Evolutionary conservation across 768 basidiomycete genomes (phyloP).

Genomic region (Fistulinella prunicolor): DNA sequence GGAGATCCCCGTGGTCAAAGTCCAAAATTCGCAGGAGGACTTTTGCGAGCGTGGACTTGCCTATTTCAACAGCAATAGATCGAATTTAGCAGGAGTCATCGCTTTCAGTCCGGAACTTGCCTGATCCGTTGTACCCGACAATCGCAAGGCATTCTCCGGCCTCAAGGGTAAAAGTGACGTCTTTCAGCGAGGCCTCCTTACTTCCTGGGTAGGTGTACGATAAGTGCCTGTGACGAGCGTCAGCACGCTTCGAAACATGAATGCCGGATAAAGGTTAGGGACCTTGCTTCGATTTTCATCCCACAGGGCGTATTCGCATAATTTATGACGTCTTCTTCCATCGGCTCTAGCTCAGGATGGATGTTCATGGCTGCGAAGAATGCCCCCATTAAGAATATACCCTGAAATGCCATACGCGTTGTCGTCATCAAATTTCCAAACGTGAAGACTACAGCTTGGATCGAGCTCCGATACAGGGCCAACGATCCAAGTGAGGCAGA

Average conservation of each 20-base stretch:
- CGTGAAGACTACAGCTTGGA: conserved; percentile 68
- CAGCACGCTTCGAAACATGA: conserved; percentile 5
- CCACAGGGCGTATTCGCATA: conserved; percentile 54
- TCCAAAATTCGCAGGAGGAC: conserved; percentile 76
- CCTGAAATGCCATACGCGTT: conserved; percentile 74
- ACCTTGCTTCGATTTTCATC: conserved; percentile 71
- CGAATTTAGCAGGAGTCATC: conserved; percentile 10
- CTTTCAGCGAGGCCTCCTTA: conserved; percentile 59
- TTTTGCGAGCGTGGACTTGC: conserved; percentile 86
- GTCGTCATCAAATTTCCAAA: conserved; percentile 61
- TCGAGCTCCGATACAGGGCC: conserved; percentile 74
- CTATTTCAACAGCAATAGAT: conserved; percentile 35
- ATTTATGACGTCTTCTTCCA: conserved; percentile 45
- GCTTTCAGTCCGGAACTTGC: conserved; percentile 38
- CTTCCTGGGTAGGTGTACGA: conserved; percentile 82
- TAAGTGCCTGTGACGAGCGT: conserved; percentile 43
- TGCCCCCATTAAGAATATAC: conserved; percentile 82
- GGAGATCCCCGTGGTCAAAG: conserved; percentile 65
- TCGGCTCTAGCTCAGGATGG: conserved; percentile 64
- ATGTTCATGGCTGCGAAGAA: conserved; percentile 76
- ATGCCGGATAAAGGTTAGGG: conserved; percentile 22
- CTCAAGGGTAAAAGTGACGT: conserved; percentile 67
- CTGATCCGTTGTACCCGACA: conserved; percentile 83
- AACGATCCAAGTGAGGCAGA: conserved; percentile 77
- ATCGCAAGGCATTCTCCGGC: conserved; percentile 82